Percentiles rank a stretch among this genome's conserved stretches.
Evolutionary conservation across 768 basidiomycete species (phyloP).

Genomic region (Hemileccinum rubropunctum): DNA sequence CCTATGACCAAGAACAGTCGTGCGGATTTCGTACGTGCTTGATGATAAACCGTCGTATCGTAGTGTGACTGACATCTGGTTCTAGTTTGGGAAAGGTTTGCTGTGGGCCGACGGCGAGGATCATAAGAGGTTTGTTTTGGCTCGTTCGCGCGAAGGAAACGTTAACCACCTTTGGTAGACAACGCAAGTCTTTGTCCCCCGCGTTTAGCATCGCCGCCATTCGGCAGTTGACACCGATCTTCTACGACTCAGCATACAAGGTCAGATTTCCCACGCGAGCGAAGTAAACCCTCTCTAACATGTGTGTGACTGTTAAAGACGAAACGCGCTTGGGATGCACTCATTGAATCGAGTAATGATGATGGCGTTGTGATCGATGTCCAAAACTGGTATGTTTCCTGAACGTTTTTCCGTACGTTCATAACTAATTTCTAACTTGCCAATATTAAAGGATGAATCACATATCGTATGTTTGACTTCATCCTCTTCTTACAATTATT

Average conservation of each 20-base stretch:
- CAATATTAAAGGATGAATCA: conserved; percentile 30
- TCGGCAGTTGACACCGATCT: conserved; percentile 34
- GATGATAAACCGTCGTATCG: background rate
- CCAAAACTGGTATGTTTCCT: conserved; percentile 27
- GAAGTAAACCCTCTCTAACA: background rate
- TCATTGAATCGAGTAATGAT: conserved; percentile 11
- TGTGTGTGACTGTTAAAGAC: conserved; percentile 10
- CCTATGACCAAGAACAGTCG: conserved; percentile 32
- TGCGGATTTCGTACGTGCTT: conserved; percentile 14
- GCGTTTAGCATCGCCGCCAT: conserved; percentile 40
- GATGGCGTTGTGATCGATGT: conserved; percentile 34
- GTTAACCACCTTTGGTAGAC: conserved; percentile 18
- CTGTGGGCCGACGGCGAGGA: conserved; percentile 38
- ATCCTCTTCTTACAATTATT: background rate
- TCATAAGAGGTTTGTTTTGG: conserved; percentile 38
- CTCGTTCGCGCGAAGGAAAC: background rate
- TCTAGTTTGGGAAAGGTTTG: conserved; percentile 29
- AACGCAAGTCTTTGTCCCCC: conserved; percentile 37
- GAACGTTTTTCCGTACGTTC: too few relatives aligned
- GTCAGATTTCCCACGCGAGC: conserved; percentile 7
- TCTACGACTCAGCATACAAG: conserved; percentile 42
- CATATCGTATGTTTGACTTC: conserved; percentile 25
- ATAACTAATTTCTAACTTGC: background rate
- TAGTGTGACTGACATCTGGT: background rate
- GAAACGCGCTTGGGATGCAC: conserved; percentile 30